Conservation (phyloP, 345 rosid genomes). For the Gossypium stocksii region DNA sequence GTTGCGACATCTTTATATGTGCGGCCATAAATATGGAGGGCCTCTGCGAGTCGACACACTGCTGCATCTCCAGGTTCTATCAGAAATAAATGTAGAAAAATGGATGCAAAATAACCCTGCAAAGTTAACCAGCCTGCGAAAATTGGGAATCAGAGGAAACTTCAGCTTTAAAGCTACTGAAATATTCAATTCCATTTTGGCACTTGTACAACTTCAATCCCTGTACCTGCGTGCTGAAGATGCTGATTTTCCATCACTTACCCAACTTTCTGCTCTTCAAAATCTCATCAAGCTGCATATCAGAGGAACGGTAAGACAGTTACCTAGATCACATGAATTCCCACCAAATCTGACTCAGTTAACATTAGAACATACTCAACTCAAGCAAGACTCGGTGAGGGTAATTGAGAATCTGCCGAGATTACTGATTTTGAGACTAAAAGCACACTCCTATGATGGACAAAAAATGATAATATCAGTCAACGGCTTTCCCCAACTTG, state of each 20-base stretch:
- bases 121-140: constrained; percentile 16
- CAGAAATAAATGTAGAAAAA: constrained; percentile 13
- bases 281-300: constrained; percentile 13
- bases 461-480: constrained; percentile 5
- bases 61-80: constrained; percentile 19
- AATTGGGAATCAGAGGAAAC: constrained; percentile 25
- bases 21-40: constrained; percentile 12
- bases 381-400: constrained; percentile 11
- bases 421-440: constrained; percentile 13
- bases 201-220: constrained; percentile 16
- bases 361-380: constrained; percentile 16
- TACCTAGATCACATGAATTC: constrained; percentile 10
- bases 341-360: constrained; percentile 21
- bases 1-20: constrained; percentile 15
- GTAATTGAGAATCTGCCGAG: constrained; percentile 18
- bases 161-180: neutral
- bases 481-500: constrained; percentile 13
- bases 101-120: constrained; percentile 21
- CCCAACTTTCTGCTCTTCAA: constrained; percentile 6
- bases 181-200: constrained; percentile 16
- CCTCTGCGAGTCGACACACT: constrained; percentile 20
- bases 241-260: constrained; percentile 8
- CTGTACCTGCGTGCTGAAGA: constrained; percentile 15
- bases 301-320: neutral
- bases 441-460: constrained; percentile 10